These are phyloP conservation scores for Mucor racemosus DNA, from an alignment of 371 early-diverging fungal genomes.

Conservation along the genomic window DNA sequence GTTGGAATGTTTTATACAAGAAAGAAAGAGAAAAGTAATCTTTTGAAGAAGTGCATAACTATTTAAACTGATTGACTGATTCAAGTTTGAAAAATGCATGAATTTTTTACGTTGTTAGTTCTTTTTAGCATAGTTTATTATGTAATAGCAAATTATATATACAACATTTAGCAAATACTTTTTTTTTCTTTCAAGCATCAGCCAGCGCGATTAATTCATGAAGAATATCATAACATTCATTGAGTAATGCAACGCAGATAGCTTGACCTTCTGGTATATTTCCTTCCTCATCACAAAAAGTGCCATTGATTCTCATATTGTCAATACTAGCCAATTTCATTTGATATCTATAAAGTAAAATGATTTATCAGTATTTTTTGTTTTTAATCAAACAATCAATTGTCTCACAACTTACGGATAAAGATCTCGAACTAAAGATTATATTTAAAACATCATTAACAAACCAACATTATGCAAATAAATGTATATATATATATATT, in stretches of 20 bases:
- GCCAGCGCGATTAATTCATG: slow-evolving; percentile 67
- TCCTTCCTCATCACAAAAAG: slow-evolving; percentile 83
- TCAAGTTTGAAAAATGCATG: no score
- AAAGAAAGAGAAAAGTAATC: not conserved
- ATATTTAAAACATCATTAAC: slow-evolving; percentile 18
- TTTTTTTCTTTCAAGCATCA: slow-evolving; percentile 12
- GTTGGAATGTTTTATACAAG: not conserved
- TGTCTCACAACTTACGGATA: slow-evolving; percentile 63
- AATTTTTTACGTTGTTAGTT: no score
- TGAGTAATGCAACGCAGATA: slow-evolving; percentile 80
- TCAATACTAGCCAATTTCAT: slow-evolving; percentile 86
- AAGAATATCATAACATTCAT: slow-evolving; percentile 89
- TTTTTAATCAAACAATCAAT: not conserved
- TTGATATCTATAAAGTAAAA: slow-evolving; percentile 58
- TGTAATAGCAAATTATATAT: not conserved
- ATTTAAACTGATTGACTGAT: no score
- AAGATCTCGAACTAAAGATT: slow-evolving; percentile 69
- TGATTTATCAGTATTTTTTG: not conserved
- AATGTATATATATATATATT: no score
- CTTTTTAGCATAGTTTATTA: no score
- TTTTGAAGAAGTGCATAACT: not conserved
- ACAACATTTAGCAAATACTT: not conserved
- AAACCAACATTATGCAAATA: no score
- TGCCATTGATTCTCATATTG: slow-evolving; percentile 83
- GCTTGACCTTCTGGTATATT: slow-evolving; percentile 87